phyloP scores from a whole-genome alignment of 768 basidiomycete genomes.

The Mycena vulgaris region DNA sequence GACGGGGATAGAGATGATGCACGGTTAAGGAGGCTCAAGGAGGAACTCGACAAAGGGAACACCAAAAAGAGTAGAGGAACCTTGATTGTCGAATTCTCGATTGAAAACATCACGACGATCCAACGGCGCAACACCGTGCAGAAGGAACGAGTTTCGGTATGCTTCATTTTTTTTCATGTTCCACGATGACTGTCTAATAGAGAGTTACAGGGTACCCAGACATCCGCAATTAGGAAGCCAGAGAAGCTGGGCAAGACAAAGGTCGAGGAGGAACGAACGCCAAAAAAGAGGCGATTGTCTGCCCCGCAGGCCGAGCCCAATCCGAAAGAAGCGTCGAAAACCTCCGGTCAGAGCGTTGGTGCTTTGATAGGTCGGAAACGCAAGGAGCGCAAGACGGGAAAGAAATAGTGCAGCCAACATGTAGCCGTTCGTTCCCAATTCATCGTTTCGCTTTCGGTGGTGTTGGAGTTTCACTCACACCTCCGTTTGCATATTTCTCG shows the following conservation, averaged over 20 bases:
- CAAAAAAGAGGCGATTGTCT: conserved; percentile 46
- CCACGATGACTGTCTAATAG: conserved; percentile 11
- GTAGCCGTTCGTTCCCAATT: not conserved
- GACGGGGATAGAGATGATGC: conserved; percentile 68
- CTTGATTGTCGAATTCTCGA: conserved; percentile 95
- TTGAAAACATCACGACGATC: conserved; percentile 94
- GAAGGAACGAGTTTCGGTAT: conserved; percentile 54
- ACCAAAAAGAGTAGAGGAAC: conserved; percentile 61
- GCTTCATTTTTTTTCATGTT: conserved; percentile 19
- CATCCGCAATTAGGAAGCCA: conserved; percentile 22
- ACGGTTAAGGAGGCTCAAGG: conserved; percentile 69
- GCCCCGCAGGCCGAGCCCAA: conserved; percentile 1
- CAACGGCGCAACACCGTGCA: conserved; percentile 76
- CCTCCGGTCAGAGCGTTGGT: conserved; percentile 66
- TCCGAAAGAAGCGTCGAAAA: conserved; percentile 40
- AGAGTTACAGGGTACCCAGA: conserved; percentile 28
- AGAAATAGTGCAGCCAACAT: conserved; percentile 28
- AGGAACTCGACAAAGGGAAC: conserved; percentile 58
- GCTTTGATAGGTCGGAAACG: conserved; percentile 87
- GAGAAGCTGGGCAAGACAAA: conserved; percentile 24
- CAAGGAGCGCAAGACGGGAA: conserved; percentile 70
- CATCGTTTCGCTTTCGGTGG: not conserved
- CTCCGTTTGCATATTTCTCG: too few species aligned
- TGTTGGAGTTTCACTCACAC: not conserved
- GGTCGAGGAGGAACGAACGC: conserved; percentile 54